Evolutionary conservation across 2,329 filamentous ascomycete species (phyloP).

Genomic region (Pezicula rhizophila): DNA sequence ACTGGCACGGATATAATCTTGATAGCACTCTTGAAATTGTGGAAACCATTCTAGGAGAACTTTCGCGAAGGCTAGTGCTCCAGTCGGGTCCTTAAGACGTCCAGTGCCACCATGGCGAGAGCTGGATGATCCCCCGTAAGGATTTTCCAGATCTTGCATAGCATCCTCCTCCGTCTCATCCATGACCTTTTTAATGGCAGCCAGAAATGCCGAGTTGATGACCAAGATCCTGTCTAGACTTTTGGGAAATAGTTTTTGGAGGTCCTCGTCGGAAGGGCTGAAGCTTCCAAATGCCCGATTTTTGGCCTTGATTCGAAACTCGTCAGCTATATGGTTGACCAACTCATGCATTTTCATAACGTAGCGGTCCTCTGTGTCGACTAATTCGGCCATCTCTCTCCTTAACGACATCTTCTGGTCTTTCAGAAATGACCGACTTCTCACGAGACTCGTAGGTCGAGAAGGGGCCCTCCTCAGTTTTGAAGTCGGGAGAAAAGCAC

Average conservation of each 20-base stretch:
- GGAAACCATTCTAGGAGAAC: constrained; percentile 89
- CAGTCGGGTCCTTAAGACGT: constrained; percentile 64
- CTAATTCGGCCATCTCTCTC: constrained; percentile 81
- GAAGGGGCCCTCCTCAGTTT: constrained; percentile 81
- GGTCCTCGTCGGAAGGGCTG: constrained; percentile 65
- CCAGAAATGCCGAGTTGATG: constrained; percentile 75
- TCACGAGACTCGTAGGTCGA: constrained; percentile 73
- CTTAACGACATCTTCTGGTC: constrained; percentile 80
- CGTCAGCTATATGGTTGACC: constrained; percentile 72
- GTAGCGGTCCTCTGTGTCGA: constrained; percentile 92
- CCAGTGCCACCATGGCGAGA: constrained; percentile 38
- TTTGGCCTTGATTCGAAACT: constrained; percentile 68
- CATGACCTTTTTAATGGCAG: constrained; percentile 68
- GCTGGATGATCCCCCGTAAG: constrained; percentile 40
- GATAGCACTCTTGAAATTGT: constrained; percentile 83
- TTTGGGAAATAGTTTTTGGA: constrained; percentile 73
- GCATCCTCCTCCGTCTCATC: constrained; percentile 80
- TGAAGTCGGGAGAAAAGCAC: constrained; percentile 80
- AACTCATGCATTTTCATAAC: constrained; percentile 82
- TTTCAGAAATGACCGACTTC: constrained; percentile 69
- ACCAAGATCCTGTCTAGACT: constrained; percentile 76
- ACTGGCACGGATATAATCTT: constrained; percentile 87
- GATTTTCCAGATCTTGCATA: constrained; percentile 65
- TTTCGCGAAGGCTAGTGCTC: constrained; percentile 71
- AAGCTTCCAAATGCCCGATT: constrained; percentile 52